Evolutionary conservation across 2,329 filamentous ascomycete genomes (phyloP).

Genomic region (Neofusicoccum ribis): DNA sequence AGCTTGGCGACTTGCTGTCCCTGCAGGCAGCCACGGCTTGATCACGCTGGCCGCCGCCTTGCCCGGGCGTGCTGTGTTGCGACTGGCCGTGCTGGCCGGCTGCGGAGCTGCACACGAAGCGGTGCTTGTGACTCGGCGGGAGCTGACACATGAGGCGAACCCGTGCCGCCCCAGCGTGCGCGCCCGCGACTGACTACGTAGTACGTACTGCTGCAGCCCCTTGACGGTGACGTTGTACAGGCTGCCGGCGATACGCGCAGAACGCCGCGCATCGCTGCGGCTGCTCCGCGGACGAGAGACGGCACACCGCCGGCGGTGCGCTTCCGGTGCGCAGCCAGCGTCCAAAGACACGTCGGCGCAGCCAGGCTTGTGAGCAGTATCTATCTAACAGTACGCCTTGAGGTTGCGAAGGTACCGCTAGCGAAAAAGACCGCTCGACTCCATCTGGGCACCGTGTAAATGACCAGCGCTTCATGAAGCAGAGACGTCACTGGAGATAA

Average conservation of each 20-base stretch:
- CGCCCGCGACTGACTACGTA: neutral
- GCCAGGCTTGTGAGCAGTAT: conserved; percentile 73
- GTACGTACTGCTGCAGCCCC: neutral
- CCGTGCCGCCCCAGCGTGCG: neutral
- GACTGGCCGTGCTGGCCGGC: neutral
- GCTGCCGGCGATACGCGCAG: too few species aligned
- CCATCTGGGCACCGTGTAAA: conserved; percentile 85
- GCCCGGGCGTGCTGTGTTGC: neutral
- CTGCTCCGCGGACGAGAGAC: neutral
- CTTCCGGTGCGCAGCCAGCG: too few species aligned
- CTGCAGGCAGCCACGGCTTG: conserved; percentile 9
- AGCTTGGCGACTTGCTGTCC: conserved; percentile 8
- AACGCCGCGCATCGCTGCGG: too few species aligned
- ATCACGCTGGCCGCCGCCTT: neutral
- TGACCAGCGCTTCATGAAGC: conserved; percentile 73
- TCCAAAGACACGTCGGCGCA: too few species aligned
- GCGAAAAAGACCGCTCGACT: conserved; percentile 83
- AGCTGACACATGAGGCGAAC: conserved; percentile 9
- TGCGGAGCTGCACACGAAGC: neutral
- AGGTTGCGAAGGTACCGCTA: conserved; percentile 82
- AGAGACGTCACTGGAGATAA: conserved; percentile 83
- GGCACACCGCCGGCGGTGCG: neutral
- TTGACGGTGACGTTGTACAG: too few species aligned
- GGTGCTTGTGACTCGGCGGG: conserved; percentile 2
- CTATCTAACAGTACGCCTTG: conserved; percentile 96